Conservation (phyloP, 495 filamentous ascomycete genomes). For the Daldinia bambusicola region DNA sequence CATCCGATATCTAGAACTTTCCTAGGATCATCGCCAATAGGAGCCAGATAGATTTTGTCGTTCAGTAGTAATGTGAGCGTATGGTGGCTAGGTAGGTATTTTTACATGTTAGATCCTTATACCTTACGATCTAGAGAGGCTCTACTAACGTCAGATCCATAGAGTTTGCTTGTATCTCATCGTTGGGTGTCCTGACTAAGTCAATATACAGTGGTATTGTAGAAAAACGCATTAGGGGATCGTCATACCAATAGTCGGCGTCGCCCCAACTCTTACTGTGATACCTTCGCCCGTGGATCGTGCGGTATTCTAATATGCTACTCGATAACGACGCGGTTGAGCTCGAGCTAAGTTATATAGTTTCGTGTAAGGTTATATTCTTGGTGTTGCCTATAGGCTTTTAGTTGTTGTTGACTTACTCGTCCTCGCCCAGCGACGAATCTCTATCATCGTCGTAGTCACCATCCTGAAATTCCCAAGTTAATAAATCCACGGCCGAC, state of each 20-base stretch:
- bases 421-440: background rate
- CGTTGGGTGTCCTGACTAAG: background rate
- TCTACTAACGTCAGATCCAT: conserved; percentile 3
- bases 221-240: background rate
- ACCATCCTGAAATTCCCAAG: background rate
- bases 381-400: background rate
- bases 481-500: background rate
- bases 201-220: background rate
- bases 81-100: background rate
- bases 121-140: background rate
- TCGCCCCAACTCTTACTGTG: conserved; percentile 46
- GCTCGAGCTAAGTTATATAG: conserved; percentile 29
- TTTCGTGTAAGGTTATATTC: background rate
- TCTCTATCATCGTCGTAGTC: background rate
- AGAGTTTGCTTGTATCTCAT: conserved; percentile 1
- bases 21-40: background rate
- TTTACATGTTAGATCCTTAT: background rate
- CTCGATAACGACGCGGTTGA: conserved; percentile 58
- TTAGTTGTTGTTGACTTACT: background rate
- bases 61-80: background rate
- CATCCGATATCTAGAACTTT: background rate
- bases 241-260: conserved; percentile 48
- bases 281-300: conserved; percentile 53
- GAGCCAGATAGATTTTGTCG: background rate
- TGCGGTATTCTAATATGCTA: conserved; percentile 57